A percentile compares a stretch with the other conserved stretches of the same genome.
These are phyloP conservation scores for Paracorniculantispora psalliotae DNA, from an alignment of 2,329 filamentous ascomycete genomes.

Conservation along the genomic window DNA sequence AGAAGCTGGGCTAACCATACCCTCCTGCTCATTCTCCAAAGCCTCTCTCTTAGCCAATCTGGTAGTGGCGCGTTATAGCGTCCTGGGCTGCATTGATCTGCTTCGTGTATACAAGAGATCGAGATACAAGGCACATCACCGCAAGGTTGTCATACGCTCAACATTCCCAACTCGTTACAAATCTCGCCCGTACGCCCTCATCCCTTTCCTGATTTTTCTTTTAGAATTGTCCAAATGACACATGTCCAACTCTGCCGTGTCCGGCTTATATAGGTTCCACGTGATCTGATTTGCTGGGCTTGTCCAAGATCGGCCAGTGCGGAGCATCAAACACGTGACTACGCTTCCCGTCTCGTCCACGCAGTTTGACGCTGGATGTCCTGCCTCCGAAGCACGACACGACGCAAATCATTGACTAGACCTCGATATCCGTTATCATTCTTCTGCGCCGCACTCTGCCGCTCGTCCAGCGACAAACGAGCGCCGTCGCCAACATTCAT, in stretches of 20 bases:
- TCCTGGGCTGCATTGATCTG: not conserved
- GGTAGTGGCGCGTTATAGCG: too few relatives aligned
- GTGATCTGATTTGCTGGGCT: constrained; percentile 1
- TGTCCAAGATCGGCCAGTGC: constrained; percentile 6
- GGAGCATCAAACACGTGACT: constrained; percentile 17
- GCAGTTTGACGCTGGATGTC: constrained; percentile 8
- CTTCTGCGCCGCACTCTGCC: constrained; percentile 5
- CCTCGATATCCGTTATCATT: constrained; percentile 12
- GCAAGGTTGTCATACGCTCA: too few relatives aligned
- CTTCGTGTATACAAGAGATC: not conserved
- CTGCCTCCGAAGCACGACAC: constrained; percentile 5
- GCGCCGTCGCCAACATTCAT: constrained; percentile 2
- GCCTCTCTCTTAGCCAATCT: too few relatives aligned
- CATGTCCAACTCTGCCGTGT: not conserved
- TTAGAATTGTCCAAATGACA: not conserved
- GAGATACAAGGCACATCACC: too few relatives aligned
- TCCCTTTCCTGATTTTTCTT: not conserved
- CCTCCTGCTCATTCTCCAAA: too few relatives aligned
- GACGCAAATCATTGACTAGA: constrained; percentile 13
- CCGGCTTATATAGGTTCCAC: not conserved
- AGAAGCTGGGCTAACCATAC: too few relatives aligned
- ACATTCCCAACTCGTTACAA: too few relatives aligned
- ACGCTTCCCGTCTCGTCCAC: constrained; percentile 6
- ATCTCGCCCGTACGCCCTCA: too few relatives aligned
- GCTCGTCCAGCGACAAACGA: constrained; percentile 7